phyloP scores from a whole-genome alignment of 495 filamentous ascomycete species.

The Sabuloglossum arenarium region DNA sequence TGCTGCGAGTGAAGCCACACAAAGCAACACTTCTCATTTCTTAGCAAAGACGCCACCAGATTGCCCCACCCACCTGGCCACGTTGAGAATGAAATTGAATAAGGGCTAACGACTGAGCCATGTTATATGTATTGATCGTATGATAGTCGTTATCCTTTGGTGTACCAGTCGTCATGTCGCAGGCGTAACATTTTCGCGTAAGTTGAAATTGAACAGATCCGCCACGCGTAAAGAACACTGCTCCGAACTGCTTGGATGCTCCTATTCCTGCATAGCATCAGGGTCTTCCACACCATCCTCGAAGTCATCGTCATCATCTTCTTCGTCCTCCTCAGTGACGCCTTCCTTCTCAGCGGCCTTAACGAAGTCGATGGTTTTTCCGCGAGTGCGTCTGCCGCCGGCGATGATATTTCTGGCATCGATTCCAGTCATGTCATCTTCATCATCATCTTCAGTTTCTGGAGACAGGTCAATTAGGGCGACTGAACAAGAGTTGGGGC shows the following conservation, averaged over 20 bases:
- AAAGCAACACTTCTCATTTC: background rate
- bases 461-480: background rate
- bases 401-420: conserved; percentile 68
- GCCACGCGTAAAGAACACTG: background rate
- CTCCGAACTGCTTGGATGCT: background rate
- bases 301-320: conserved; percentile 51
- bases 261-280: conserved; percentile 6
- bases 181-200: background rate
- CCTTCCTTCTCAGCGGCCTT: conserved; percentile 45
- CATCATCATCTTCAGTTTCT: conserved; percentile 36
- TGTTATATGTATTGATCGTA: no score
- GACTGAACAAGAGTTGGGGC: background rate
- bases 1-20: no score
- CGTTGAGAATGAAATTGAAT: background rate
- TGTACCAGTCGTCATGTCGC: background rate
- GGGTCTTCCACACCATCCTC: conserved; percentile 14
- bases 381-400: conserved; percentile 65
- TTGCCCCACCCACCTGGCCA: background rate
- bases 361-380: conserved; percentile 60
- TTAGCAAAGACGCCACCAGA: background rate
- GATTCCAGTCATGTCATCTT: conserved; percentile 78
- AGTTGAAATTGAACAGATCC: background rate
- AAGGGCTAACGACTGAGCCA: background rate
- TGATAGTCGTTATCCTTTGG: background rate
- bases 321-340: conserved; percentile 51